A percentile compares a stretch with the other conserved stretches of the same genome.
phyloP scores from a whole-genome alignment of 768 basidiomycete genomes.

The Leccinellum luteum region DNA sequence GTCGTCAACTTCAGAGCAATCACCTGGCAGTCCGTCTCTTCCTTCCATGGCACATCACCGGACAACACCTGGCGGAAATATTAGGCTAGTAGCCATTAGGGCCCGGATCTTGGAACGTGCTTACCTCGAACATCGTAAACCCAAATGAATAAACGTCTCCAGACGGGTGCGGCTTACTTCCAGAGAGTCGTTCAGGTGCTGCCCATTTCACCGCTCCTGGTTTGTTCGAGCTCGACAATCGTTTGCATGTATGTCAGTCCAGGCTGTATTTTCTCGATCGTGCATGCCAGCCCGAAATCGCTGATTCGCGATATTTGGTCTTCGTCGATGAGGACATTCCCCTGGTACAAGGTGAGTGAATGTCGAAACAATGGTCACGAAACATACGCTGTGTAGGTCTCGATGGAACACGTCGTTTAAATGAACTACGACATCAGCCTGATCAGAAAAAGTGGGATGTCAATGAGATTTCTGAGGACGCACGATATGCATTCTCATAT shows the following conservation, averaged over 20 bases:
- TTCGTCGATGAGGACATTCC: background rate
- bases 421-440: background rate
- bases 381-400: background rate
- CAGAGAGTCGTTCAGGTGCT: background rate
- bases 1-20: background rate
- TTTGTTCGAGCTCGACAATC: background rate
- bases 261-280: background rate
- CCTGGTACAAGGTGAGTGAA: background rate
- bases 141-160: slow-evolving; percentile 5
- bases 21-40: background rate
- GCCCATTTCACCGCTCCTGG: background rate
- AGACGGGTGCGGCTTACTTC: background rate
- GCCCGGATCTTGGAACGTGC: too few species aligned
- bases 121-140: slow-evolving; percentile 2
- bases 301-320: background rate
- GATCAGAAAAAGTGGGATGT: background rate
- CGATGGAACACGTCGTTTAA: background rate
- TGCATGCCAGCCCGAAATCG: background rate
- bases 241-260: background rate
- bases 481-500: too few species aligned
- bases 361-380: background rate
- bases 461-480: background rate
- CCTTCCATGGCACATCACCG: slow-evolving; percentile 9
- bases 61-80: background rate
- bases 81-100: background rate